Evolutionary conservation across 1,284 basidiomycete genomes (phyloP).

Genomic region (Neonothopanus nambi): DNA sequence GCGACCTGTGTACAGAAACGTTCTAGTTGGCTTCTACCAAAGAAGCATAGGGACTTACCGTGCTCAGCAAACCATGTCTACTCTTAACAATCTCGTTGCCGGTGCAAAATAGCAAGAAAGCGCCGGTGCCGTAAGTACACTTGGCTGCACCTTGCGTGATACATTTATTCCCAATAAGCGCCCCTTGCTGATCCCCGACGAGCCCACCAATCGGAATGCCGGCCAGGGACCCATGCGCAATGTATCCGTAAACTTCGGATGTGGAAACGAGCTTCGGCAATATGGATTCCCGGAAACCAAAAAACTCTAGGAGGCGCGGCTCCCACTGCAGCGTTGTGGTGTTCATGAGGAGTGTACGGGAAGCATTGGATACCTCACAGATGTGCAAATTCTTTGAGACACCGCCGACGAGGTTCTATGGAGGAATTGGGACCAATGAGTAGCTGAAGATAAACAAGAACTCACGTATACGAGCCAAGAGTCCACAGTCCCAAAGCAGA

Average conservation of each 20-base stretch:
- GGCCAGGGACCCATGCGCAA: slow-evolving; percentile 68
- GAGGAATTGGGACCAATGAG: slow-evolving; percentile 9
- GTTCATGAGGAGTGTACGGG: slow-evolving; percentile 92
- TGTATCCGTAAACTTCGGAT: slow-evolving; percentile 87
- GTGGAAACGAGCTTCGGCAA: slow-evolving; percentile 90
- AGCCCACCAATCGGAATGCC: slow-evolving; percentile 89
- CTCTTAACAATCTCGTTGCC: slow-evolving; percentile 89
- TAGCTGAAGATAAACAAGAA: slow-evolving; percentile 18
- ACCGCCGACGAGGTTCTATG: slow-evolving; percentile 84
- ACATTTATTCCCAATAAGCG: slow-evolving; percentile 96
- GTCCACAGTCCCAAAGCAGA: slow-evolving; percentile 94
- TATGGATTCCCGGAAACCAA: slow-evolving; percentile 76
- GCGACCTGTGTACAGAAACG: slow-evolving; percentile 57
- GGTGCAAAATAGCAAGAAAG: slow-evolving; percentile 94
- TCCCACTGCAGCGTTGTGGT: slow-evolving; percentile 85
- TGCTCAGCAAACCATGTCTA: slow-evolving; percentile 85
- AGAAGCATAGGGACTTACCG: slow-evolving; percentile 46
- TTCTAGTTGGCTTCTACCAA: background rate
- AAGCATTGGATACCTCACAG: slow-evolving; percentile 94
- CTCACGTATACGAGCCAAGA: slow-evolving; percentile 92
- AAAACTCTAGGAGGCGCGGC: slow-evolving; percentile 82
- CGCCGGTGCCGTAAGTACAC: slow-evolving; percentile 95
- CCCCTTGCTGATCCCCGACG: slow-evolving; percentile 96
- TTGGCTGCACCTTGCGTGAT: slow-evolving; percentile 84
- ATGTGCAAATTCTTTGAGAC: slow-evolving; percentile 72